Conservation (phyloP, 2,329 filamentous ascomycete genomes). For the Aspergillus fumigatiaffinis region DNA sequence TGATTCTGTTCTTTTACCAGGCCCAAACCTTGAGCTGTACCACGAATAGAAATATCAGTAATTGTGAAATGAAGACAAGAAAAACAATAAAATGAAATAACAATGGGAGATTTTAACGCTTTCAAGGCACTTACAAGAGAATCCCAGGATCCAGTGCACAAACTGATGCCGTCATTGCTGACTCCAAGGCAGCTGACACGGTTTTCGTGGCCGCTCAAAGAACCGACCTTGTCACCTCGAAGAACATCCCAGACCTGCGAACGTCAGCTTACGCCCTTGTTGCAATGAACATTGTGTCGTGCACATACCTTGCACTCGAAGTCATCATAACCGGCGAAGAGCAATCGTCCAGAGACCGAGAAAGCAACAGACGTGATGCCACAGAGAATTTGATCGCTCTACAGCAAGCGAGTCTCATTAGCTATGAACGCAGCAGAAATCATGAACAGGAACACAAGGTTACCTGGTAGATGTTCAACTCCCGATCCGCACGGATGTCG, state of each 20-base stretch:
- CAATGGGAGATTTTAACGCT: not conserved
- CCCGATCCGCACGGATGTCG: constrained; percentile 91
- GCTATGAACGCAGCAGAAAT: constrained; percentile 4
- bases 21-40: constrained; percentile 81
- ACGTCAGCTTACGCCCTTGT: constrained; percentile 16
- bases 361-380: constrained; percentile 98
- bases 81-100: too few relatives aligned
- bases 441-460: constrained; percentile 20
- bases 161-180: constrained; percentile 97
- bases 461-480: constrained; percentile 66
- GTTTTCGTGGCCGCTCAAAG: constrained; percentile 95
- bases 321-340: constrained; percentile 97
- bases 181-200: constrained; percentile 97
- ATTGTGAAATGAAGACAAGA: not conserved
- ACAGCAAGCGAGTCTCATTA: constrained; percentile 5
- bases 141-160: constrained; percentile 99
- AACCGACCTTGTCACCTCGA: constrained; percentile 93
- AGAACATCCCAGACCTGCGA: constrained; percentile 93
- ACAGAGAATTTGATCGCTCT: constrained; percentile 97
- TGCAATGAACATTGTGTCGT: not conserved
- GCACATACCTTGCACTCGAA: constrained; percentile 95
- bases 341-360: constrained; percentile 87
- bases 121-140: constrained; percentile 70
- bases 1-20: constrained; percentile 52
- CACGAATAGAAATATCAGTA: not conserved